Evolutionary conservation across 768 basidiomycete species (phyloP).

Genomic region (Rhodotorula diobovata): DNA sequence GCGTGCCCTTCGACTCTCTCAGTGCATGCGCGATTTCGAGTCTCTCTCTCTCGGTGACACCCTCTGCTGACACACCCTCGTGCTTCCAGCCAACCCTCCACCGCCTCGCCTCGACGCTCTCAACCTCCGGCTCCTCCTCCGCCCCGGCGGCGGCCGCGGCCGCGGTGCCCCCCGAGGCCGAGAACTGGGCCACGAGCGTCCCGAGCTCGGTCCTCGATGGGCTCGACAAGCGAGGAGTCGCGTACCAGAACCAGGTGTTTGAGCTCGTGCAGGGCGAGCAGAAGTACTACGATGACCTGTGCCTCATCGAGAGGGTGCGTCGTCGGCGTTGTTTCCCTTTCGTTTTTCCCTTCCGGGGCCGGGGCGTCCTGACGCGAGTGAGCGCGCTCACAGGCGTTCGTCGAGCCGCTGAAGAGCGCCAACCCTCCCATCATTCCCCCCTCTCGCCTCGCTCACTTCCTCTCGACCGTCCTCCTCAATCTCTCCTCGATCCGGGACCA

Average conservation of each 20-base stretch:
- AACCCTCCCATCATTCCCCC: conserved; percentile 68
- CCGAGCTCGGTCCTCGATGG: conserved; percentile 65
- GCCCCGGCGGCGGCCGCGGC: conserved; percentile 31
- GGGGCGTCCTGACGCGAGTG: too few relatives aligned
- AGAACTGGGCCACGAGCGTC: conserved; percentile 75
- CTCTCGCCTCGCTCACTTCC: conserved; percentile 67
- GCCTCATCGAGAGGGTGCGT: conserved; percentile 67
- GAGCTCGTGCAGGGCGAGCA: conserved; percentile 84
- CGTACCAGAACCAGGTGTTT: conserved; percentile 58
- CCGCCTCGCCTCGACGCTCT: neutral
- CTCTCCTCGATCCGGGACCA: conserved; percentile 79
- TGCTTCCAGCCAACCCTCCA: neutral
- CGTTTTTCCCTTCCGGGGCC: too few relatives aligned
- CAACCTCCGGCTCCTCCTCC: neutral
- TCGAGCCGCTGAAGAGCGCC: conserved; percentile 65
- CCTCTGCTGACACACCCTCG: neutral
- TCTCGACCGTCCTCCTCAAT: conserved; percentile 85
- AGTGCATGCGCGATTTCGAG: too few relatives aligned
- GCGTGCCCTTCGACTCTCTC: neutral
- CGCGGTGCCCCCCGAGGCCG: conserved; percentile 44
- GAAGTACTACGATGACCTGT: conserved; percentile 81
- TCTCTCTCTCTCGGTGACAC: neutral
- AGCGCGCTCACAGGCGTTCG: conserved; percentile 58
- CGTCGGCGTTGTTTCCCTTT: too few relatives aligned
- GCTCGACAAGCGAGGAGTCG: conserved; percentile 70